Evolutionary conservation across 331 rosid genomes (phyloP).

Genomic region (Prunus yedoensis): DNA sequence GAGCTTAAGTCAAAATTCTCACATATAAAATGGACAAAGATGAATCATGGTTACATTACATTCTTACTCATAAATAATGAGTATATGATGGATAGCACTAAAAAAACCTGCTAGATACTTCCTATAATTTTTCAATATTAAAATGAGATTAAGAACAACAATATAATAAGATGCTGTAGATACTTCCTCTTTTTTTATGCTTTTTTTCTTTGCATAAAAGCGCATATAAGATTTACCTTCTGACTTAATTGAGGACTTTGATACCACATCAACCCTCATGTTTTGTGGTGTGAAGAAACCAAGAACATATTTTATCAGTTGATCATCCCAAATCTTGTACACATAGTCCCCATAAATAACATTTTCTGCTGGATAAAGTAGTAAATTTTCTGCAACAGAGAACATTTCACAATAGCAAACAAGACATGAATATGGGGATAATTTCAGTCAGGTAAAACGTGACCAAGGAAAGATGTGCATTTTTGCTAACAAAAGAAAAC

Average conservation of each 20-base stretch:
- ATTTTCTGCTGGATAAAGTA: conserved; percentile 71
- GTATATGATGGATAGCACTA: not conserved
- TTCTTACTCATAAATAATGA: not conserved
- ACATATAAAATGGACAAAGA: conserved; percentile 8
- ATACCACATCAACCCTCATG: conserved; percentile 87
- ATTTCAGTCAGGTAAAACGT: not conserved
- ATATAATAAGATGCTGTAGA: not conserved
- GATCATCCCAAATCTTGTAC: conserved; percentile 77
- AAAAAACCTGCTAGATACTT: conserved; percentile 4
- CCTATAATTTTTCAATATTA: not conserved
- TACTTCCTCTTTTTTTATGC: not conserved
- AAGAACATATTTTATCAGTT: conserved; percentile 61
- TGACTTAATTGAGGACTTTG: conserved; percentile 54
- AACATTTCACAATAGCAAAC: conserved; percentile 24
- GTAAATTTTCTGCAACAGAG: conserved; percentile 66
- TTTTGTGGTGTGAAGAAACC: conserved; percentile 85
- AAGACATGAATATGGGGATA: not conserved
- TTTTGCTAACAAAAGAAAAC: conserved; percentile 31
- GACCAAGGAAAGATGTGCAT: not conserved
- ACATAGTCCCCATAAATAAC: conserved; percentile 86
- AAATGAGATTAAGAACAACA: not conserved
- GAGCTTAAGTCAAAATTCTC: not conserved
- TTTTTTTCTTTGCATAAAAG: not conserved
- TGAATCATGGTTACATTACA: not conserved
- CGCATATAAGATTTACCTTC: conserved; percentile 42